Percentiles rank a stretch among this genome's conserved stretches.
These are phyloP conservation scores for Colletotrichum agaves DNA, from an alignment of 2,329 filamentous ascomycete species.

Conservation along the genomic window DNA sequence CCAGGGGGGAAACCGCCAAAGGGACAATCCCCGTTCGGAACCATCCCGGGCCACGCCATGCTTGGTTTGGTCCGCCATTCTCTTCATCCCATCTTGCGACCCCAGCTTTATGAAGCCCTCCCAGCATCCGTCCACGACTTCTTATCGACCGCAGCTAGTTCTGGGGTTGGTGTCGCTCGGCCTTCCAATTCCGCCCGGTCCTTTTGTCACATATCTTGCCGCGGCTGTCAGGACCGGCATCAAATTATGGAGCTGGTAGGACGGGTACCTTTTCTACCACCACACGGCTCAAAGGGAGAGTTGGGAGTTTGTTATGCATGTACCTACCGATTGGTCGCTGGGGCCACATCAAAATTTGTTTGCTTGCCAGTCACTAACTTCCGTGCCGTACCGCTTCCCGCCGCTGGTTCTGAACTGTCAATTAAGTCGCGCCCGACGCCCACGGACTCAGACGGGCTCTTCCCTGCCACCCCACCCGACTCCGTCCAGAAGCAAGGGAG, in stretches of 20 bases:
- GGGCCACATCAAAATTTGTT: slow-evolving; percentile 27
- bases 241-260: neutral
- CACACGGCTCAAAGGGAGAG: slow-evolving; percentile 1
- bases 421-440: slow-evolving; percentile 8
- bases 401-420: slow-evolving; percentile 27
- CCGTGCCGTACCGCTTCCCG: slow-evolving; percentile 38
- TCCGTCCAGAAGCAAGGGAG: slow-evolving; percentile 29
- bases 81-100: slow-evolving; percentile 35
- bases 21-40: slow-evolving; percentile 35
- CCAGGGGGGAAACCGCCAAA: slow-evolving; percentile 22
- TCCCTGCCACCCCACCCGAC: slow-evolving; percentile 8
- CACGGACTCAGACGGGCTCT: slow-evolving; percentile 8
- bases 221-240: neutral
- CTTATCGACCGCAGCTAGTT: neutral
- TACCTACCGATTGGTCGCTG: slow-evolving; percentile 15
- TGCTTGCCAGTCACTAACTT: slow-evolving; percentile 37
- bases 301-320: slow-evolving; percentile 11
- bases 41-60: slow-evolving; percentile 28
- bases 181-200: neutral
- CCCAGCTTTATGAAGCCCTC: slow-evolving; percentile 14
- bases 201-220: neutral
- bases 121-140: slow-evolving; percentile 8
- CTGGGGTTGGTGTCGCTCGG: too few relatives aligned
- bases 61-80: slow-evolving; percentile 26
- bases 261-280: slow-evolving; percentile 7